A percentile compares a stretch with the other conserved stretches of the same genome.
Evolutionary conservation across 2,329 filamentous ascomycete genomes (phyloP).

Genomic region (Talaromyces albobiverticillius): DNA sequence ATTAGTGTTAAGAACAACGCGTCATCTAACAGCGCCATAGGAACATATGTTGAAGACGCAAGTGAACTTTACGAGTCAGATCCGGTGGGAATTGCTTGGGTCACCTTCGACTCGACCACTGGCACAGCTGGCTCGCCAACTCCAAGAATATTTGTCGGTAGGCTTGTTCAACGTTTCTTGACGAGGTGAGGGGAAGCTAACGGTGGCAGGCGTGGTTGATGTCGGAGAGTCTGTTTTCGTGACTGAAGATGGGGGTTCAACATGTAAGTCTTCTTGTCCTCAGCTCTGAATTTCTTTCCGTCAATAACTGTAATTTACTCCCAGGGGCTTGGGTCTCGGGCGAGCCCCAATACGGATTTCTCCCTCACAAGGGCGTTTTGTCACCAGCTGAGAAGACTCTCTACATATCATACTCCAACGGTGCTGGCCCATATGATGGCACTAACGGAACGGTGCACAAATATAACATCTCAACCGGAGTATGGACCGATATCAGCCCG

Average conservation of each 20-base stretch:
- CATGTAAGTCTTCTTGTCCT: conserved; percentile 42
- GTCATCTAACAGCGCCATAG: conserved; percentile 23
- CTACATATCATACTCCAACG: conserved; percentile 56
- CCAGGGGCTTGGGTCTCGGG: conserved; percentile 37
- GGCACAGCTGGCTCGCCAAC: conserved; percentile 46
- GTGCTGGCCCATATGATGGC: conserved; percentile 58
- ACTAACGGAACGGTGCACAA: conserved; percentile 53
- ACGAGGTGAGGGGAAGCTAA: neutral
- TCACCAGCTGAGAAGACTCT: conserved; percentile 52
- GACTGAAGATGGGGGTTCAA: conserved; percentile 52
- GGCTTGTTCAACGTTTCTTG: conserved; percentile 15
- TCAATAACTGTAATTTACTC: neutral
- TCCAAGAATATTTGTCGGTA: conserved; percentile 57
- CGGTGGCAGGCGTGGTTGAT: conserved; percentile 38
- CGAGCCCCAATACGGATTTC: conserved; percentile 49
- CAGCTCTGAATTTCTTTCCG: neutral
- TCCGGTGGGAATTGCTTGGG: conserved; percentile 49
- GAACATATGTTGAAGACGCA: conserved; percentile 49
- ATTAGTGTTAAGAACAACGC: neutral
- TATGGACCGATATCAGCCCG: conserved; percentile 59
- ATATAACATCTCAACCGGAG: conserved; percentile 49
- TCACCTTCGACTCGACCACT: conserved; percentile 57
- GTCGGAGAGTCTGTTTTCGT: conserved; percentile 56
- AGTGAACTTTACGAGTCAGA: conserved; percentile 48
- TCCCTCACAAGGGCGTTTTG: conserved; percentile 55